Conservation (phyloP, 202 grass and related monocot genomes). For the Hordeum pubiflorum region DNA sequence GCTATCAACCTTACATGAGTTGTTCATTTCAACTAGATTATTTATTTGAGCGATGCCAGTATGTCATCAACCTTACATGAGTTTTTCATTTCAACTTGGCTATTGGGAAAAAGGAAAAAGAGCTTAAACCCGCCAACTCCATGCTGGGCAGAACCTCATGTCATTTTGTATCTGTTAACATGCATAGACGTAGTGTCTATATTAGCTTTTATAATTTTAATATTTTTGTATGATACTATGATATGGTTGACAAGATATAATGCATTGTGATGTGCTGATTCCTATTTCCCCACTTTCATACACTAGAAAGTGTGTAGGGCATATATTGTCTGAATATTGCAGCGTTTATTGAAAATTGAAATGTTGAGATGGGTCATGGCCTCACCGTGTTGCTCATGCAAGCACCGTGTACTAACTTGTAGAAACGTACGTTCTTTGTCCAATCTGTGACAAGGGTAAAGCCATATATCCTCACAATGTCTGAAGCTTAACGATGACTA, state of each 20-base stretch:
- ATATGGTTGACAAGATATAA: background rate
- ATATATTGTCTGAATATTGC: background rate
- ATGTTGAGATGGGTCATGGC: background rate
- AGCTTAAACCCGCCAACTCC: background rate
- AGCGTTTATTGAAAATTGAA: background rate
- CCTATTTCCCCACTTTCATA: background rate
- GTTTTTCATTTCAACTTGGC: background rate
- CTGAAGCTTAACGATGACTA: conserved; percentile 73
- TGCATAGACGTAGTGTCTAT: background rate
- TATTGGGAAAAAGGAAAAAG: background rate
- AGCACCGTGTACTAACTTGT: background rate
- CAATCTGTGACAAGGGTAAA: conserved; percentile 80
- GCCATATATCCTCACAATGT: conserved; percentile 91
- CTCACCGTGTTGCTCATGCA: background rate
- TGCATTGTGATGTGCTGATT: background rate
- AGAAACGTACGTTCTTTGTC: background rate
- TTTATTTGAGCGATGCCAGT: too few relatives aligned
- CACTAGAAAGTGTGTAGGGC: background rate
- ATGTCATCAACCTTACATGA: too few relatives aligned
- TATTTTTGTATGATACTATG: background rate
- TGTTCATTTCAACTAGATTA: too few relatives aligned
- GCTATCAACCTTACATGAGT: background rate
- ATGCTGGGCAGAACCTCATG: background rate
- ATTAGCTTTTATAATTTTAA: background rate
- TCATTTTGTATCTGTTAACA: background rate